phyloP scores from a whole-genome alignment of 257 asterid species.

The Oldenlandia corymbosa region DNA sequence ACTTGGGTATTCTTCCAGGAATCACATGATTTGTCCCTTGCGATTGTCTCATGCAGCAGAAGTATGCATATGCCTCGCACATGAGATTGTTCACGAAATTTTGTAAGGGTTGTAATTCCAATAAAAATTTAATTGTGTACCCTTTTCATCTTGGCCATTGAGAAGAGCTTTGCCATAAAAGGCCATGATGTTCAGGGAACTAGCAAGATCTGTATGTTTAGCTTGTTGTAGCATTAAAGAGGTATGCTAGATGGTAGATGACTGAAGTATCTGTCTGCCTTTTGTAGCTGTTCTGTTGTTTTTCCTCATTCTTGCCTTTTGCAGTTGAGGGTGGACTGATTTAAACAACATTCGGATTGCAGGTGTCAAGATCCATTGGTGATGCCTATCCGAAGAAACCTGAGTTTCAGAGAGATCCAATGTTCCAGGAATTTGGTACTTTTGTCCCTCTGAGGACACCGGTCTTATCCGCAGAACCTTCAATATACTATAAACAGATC shows the following conservation, averaged over 20 bases:
- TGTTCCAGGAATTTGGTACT: slow-evolving; percentile 49
- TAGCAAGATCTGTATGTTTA: slow-evolving; percentile 34
- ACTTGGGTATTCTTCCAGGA: slow-evolving; percentile 61
- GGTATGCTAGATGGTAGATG: slow-evolving; percentile 33
- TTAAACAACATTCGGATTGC: slow-evolving; percentile 14
- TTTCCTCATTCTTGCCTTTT: not conserved
- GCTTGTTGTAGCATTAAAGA: slow-evolving; percentile 32
- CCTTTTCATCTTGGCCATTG: slow-evolving; percentile 29
- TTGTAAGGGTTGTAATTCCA: slow-evolving; percentile 42
- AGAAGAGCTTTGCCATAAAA: slow-evolving; percentile 24
- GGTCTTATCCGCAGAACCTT: slow-evolving; percentile 81
- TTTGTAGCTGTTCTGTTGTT: slow-evolving; percentile 5
- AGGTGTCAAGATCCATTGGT: slow-evolving; percentile 98
- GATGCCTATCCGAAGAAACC: slow-evolving; percentile 89
- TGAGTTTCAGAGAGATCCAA: slow-evolving; percentile 71
- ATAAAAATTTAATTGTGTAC: slow-evolving; percentile 26
- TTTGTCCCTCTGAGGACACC: slow-evolving; percentile 75
- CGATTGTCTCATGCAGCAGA: slow-evolving; percentile 56
- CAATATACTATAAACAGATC: slow-evolving; percentile 66
- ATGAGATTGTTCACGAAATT: slow-evolving; percentile 50
- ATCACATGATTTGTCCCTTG: slow-evolving; percentile 61
- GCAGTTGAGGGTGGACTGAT: slow-evolving; percentile 11
- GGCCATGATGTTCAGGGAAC: slow-evolving; percentile 30
- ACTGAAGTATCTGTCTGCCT: slow-evolving; percentile 8
- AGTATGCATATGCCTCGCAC: slow-evolving; percentile 42